Base-by-base conservation (phyloP, 768 basidiomycete genomes). In the Russula emetica region DNA sequence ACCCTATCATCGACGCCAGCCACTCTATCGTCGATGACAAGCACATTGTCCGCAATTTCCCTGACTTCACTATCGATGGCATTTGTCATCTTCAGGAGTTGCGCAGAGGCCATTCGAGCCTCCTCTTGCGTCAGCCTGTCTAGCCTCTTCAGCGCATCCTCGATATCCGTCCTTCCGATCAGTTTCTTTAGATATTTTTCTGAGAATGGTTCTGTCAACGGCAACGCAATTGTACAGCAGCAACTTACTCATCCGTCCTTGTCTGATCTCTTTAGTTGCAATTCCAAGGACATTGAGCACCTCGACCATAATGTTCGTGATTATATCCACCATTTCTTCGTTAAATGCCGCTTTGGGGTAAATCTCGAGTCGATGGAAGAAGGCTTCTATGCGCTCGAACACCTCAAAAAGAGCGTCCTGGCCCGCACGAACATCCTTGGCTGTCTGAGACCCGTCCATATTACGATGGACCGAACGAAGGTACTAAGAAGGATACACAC, bases 41-140 rank as follows among this genome's bases (percentile, higher is more conserved):
- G 1, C 20, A 34, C 34, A 1, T 34, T 34, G 2, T 34, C 32
- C 1, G 9, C 30, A 5, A 32, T 22, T 10, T 11, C 10, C 6
- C 1, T 4, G 2, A 61, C 30, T 45, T 30, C 22, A 14, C 32
- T 1, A 30, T 56, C 24, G 24, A 56, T 28, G 5, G 18, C 14
- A 28, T 56, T 20, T 2, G 55, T 16, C 1, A 9, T n/a, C 20
- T 30, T 38, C 6, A 14, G 7, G 9, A 22, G 1, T 26, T 60
- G 20, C 18, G 32, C 53, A 5, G 36, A 24, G 11, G 44, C 61
- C 45, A 61, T 34, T 10, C 18, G 42, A 24, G 42, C 24, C 44
- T 20, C 24, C 32, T 55, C 26, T 32, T 32, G 10, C 22, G 34
- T 61, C 32, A 61, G 18, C 11, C 55, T 61, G 20, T 61, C 44